These are phyloP conservation scores for Blastomyces silverae DNA, from an alignment of 2,329 filamentous ascomycete genomes.

Conservation along the genomic window DNA sequence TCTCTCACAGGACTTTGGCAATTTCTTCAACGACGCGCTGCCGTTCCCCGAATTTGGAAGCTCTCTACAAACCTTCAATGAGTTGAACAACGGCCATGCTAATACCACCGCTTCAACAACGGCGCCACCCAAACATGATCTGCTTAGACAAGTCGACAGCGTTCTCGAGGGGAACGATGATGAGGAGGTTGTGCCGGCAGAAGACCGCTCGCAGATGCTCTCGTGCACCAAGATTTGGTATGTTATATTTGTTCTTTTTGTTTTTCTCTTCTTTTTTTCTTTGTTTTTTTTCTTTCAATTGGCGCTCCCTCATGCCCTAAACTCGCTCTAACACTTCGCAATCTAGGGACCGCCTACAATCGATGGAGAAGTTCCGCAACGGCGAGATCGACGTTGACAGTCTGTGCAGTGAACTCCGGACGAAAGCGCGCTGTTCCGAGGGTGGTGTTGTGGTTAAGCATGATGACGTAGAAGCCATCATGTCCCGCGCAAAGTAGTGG, in stretches of 20 bases:
- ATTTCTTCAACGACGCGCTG: conserved; percentile 68
- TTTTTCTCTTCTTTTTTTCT: background rate
- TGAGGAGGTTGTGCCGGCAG: conserved; percentile 60
- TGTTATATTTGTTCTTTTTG: conserved; percentile 28
- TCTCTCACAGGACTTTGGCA: conserved; percentile 66
- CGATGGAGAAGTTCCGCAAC: conserved; percentile 76
- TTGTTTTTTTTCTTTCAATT: background rate
- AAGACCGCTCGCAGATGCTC: conserved; percentile 58
- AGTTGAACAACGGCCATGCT: conserved; percentile 29
- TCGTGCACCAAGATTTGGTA: conserved; percentile 93
- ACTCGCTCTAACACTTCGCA: conserved; percentile 7
- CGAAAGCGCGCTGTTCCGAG: conserved; percentile 91
- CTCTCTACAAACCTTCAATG: conserved; percentile 60
- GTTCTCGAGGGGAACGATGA: conserved; percentile 59
- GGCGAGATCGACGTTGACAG: conserved; percentile 92
- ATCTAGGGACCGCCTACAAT: conserved; percentile 78
- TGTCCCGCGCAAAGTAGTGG: conserved; percentile 43
- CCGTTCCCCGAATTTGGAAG: conserved; percentile 69
- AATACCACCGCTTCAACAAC: conserved; percentile 14
- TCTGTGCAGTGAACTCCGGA: conserved; percentile 83
- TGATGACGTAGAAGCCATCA: conserved; percentile 75
- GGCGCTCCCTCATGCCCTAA: background rate
- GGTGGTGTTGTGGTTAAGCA: conserved; percentile 83
- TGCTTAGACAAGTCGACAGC: conserved; percentile 70
- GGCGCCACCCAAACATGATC: conserved; percentile 54